A percentile compares a stretch with the other conserved stretches of the same genome.
Evolutionary conservation across 208 protist species (phyloP).

Genomic region (Naegleria lovaniensis): DNA sequence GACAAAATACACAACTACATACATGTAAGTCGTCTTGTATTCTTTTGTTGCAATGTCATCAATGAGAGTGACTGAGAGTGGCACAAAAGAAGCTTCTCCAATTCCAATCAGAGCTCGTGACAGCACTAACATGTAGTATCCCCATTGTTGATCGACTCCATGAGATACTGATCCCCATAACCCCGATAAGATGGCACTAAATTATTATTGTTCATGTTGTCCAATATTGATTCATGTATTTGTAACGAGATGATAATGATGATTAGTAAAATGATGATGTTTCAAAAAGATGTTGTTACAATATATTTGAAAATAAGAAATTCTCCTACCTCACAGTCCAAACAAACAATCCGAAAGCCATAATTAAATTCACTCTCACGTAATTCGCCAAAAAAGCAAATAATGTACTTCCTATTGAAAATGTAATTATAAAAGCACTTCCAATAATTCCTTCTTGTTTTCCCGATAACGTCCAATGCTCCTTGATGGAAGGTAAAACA

Average conservation of each 20-base stretch:
- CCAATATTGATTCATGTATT: too few relatives aligned
- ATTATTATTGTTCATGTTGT: too few relatives aligned
- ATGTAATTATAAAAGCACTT: conserved; percentile 32
- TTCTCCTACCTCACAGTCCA: background rate
- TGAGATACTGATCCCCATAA: background rate
- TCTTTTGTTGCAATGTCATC: conserved; percentile 28
- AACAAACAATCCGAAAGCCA: conserved; percentile 29
- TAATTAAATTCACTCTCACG: conserved; percentile 5
- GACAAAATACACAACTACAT: background rate
- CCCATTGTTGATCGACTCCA: background rate
- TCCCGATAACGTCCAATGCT: background rate
- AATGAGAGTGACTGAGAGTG: conserved; percentile 30
- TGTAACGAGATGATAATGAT: too few relatives aligned
- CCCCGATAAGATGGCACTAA: background rate
- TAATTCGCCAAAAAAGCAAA: conserved; percentile 13
- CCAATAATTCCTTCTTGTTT: background rate
- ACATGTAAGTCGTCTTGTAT: background rate
- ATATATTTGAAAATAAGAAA: too few relatives aligned
- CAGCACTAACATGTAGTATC: conserved; percentile 11
- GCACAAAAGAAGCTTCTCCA: conserved; percentile 31
- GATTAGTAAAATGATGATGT: too few relatives aligned
- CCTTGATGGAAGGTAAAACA: background rate
- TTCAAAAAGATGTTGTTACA: too few relatives aligned
- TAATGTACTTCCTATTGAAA: background rate
- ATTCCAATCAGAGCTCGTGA: conserved; percentile 18